Percentiles rank a stretch among this genome's conserved stretches.
phyloP scores from a whole-genome alignment of 768 basidiomycete genomes.

The Boletus rubropictus region DNA sequence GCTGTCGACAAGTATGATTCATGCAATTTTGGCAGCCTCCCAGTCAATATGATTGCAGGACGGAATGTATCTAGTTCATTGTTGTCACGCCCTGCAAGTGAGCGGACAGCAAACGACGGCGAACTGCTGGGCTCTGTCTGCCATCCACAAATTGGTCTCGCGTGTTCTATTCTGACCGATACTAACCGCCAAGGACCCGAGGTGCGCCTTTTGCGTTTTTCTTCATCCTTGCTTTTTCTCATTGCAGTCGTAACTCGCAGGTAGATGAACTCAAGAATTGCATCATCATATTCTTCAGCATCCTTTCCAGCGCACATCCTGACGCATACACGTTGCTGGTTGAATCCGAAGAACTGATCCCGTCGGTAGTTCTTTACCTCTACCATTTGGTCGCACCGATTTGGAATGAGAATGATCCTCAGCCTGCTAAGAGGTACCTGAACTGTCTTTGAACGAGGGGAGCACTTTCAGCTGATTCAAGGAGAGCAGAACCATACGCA shows the following conservation, averaged over 20 bases:
- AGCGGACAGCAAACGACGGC: constrained; percentile 13
- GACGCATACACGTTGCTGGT: constrained; percentile 36
- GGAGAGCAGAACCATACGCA: constrained; percentile 42
- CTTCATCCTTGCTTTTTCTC: background rate
- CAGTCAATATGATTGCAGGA: constrained; percentile 33
- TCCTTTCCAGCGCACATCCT: constrained; percentile 35
- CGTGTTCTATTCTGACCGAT: constrained; percentile 48
- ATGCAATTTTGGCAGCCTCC: constrained; percentile 1
- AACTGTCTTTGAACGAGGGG: background rate
- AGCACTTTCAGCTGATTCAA: background rate
- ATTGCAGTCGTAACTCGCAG: constrained; percentile 20
- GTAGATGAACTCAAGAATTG: constrained; percentile 32
- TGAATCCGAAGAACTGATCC: constrained; percentile 53
- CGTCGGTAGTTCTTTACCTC: constrained; percentile 56
- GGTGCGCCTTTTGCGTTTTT: constrained; percentile 26
- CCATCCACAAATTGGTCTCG: constrained; percentile 41
- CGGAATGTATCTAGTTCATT: constrained; percentile 37
- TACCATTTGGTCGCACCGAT: constrained; percentile 47
- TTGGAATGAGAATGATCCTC: constrained; percentile 56
- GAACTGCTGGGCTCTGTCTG: constrained; percentile 25
- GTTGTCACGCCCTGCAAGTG: constrained; percentile 33
- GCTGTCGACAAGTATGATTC: constrained; percentile 41
- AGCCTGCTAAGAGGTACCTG: constrained; percentile 25
- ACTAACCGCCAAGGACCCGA: constrained; percentile 34
- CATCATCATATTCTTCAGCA: constrained; percentile 38